phyloP scores from a whole-genome alignment of 78 protist species.

The Bodo saltans region DNA sequence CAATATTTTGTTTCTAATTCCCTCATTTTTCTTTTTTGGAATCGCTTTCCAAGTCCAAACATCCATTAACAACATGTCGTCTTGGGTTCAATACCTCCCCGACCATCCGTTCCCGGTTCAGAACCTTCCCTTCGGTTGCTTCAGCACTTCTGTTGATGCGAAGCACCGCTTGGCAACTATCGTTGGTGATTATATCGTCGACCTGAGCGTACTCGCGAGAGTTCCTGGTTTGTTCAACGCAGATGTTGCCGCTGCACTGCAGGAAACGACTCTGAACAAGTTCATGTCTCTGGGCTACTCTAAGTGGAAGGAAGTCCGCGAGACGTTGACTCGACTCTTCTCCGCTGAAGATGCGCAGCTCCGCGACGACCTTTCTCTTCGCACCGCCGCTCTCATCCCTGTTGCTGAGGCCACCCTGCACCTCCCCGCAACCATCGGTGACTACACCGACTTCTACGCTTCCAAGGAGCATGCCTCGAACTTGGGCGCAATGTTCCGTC shows the following conservation, averaged over 20 bases:
- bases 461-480: slow-evolving; percentile 85
- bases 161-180: slow-evolving; percentile 34
- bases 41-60: too few species aligned
- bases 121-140: slow-evolving; percentile 83
- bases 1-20: too few species aligned
- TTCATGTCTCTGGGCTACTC: slow-evolving; percentile 64
- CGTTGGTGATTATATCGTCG: slow-evolving; percentile 80
- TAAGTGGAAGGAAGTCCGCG: slow-evolving; percentile 52
- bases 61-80: too few species aligned
- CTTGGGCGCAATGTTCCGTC: slow-evolving; percentile 71
- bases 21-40: too few species aligned
- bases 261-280: slow-evolving; percentile 49
- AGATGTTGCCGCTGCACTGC: slow-evolving; percentile 26
- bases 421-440: slow-evolving; percentile 69
- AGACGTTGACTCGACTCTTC: background rate
- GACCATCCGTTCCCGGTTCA: slow-evolving; percentile 70
- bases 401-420: slow-evolving; percentile 39
- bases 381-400: slow-evolving; percentile 17
- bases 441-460: slow-evolving; percentile 92
- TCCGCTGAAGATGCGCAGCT: background rate
- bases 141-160: background rate
- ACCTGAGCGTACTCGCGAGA: slow-evolving; percentile 49
- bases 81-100: background rate
- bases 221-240: slow-evolving; percentile 34
- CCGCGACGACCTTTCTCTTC: slow-evolving; percentile 6